phyloP scores from a whole-genome alignment of 331 rosid species.

The Malus hybrid region DNA sequence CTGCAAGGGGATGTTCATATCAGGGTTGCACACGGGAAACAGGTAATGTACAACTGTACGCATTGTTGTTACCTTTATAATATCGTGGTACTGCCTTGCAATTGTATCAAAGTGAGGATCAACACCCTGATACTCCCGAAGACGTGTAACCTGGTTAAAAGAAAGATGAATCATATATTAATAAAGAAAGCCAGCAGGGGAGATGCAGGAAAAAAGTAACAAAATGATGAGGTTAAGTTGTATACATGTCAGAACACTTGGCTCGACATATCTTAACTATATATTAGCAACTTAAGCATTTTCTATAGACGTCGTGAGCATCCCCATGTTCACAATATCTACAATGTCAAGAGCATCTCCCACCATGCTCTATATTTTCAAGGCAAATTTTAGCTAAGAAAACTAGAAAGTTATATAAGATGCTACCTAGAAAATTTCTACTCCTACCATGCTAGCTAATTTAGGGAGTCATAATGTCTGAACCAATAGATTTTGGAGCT shows the following conservation, averaged over 20 bases:
- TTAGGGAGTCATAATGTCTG: too few relatives aligned
- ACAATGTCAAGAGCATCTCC: neutral
- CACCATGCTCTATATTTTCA: too few relatives aligned
- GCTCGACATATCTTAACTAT: neutral
- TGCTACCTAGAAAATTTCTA: too few relatives aligned
- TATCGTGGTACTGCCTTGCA: slow-evolving; percentile 86
- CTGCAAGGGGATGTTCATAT: slow-evolving; percentile 31
- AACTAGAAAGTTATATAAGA: too few relatives aligned
- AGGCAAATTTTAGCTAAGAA: too few relatives aligned
- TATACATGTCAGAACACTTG: neutral
- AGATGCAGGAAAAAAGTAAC: neutral
- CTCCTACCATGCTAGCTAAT: too few relatives aligned
- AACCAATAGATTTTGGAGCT: too few relatives aligned
- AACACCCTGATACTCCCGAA: slow-evolving; percentile 90
- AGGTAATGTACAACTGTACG: neutral
- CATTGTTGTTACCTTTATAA: slow-evolving; percentile 55
- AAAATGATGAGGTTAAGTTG: neutral
- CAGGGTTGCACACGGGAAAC: neutral
- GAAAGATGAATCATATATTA: neutral
- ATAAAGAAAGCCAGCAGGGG: neutral
- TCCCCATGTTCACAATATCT: neutral
- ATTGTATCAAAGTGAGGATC: slow-evolving; percentile 90
- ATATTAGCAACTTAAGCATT: neutral
- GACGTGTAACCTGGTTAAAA: slow-evolving; percentile 65
- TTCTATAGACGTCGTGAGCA: neutral